Conservation (phyloP, 148 eudicot species). For the Vaccinium darrowii region DNA sequence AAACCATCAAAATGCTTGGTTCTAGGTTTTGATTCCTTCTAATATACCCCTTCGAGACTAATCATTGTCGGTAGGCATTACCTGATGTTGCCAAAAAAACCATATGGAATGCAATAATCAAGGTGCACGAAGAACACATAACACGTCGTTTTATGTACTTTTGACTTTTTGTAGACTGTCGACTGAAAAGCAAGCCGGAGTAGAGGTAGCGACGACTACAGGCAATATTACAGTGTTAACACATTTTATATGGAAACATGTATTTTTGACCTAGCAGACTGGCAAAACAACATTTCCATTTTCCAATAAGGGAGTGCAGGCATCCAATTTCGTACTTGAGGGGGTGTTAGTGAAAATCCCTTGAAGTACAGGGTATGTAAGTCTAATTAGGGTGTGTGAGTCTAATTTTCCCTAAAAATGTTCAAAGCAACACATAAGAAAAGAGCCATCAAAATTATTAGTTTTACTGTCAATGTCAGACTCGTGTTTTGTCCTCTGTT, state of each 20-base stretch:
- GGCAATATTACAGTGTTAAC: background rate
- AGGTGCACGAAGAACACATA: background rate
- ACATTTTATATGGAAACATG: background rate
- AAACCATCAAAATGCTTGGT: background rate
- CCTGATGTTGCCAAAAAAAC: background rate
- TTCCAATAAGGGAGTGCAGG: background rate
- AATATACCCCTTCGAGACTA: background rate
- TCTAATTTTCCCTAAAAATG: background rate
- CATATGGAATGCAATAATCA: background rate
- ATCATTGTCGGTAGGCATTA: background rate
- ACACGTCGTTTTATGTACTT: background rate
- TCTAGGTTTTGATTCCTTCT: background rate
- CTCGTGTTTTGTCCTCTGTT: background rate
- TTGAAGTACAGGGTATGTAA: background rate
- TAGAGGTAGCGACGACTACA: background rate
- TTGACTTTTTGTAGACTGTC: too few relatives aligned
- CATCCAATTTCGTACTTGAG: background rate
- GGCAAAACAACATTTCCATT: background rate
- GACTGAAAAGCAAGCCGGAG: background rate
- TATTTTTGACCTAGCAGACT: background rate
- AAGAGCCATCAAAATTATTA: background rate
- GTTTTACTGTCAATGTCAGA: background rate
- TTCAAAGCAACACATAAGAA: background rate
- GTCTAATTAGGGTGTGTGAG: background rate
- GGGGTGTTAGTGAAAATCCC: background rate